Evolutionary conservation across 345 rosid genomes (phyloP).

Genomic region (Brassica juncea): DNA sequence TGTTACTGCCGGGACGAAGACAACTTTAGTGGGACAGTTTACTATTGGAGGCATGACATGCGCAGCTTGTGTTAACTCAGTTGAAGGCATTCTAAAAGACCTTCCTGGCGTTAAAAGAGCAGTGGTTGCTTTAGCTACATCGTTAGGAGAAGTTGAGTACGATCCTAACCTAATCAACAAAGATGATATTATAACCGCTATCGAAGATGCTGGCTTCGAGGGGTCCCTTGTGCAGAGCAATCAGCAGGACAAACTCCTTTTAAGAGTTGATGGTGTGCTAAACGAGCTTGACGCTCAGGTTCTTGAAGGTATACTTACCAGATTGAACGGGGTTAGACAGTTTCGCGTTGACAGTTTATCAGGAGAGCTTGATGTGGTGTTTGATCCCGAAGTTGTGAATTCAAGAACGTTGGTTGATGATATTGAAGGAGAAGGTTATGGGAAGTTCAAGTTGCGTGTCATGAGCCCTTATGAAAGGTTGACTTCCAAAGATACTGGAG

Average conservation of each 20-base stretch:
- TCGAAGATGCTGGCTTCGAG: constrained; percentile 98
- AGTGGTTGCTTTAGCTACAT: constrained; percentile 90
- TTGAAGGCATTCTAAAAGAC: constrained; percentile 80
- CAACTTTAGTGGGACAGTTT: constrained; percentile 72
- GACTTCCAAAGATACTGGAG: constrained; percentile 82
- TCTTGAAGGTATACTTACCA: constrained; percentile 64
- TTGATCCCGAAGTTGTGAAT: constrained; percentile 84
- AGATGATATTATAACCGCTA: constrained; percentile 80
- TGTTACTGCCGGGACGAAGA: constrained; percentile 45
- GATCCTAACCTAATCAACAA: constrained; percentile 75
- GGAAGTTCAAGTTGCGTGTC: constrained; percentile 70
- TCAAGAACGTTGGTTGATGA: constrained; percentile 81
- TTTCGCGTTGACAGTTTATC: constrained; percentile 61
- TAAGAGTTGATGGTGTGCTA: constrained; percentile 67
- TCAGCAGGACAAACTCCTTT: constrained; percentile 76
- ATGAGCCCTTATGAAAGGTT: constrained; percentile 82
- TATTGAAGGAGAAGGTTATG: constrained; percentile 66
- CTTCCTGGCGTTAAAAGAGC: constrained; percentile 93
- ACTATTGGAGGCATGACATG: constrained; percentile 96
- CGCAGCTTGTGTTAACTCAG: constrained; percentile 93
- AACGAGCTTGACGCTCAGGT: constrained; percentile 68
- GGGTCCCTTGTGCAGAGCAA: constrained; percentile 89
- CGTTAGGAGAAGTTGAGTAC: constrained; percentile 94
- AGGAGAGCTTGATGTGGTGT: constrained; percentile 72
- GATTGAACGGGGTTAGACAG: constrained; percentile 70